Base-by-base conservation (phyloP, 305 asterid genomes). In the Fraxinus angustifolia region DNA sequence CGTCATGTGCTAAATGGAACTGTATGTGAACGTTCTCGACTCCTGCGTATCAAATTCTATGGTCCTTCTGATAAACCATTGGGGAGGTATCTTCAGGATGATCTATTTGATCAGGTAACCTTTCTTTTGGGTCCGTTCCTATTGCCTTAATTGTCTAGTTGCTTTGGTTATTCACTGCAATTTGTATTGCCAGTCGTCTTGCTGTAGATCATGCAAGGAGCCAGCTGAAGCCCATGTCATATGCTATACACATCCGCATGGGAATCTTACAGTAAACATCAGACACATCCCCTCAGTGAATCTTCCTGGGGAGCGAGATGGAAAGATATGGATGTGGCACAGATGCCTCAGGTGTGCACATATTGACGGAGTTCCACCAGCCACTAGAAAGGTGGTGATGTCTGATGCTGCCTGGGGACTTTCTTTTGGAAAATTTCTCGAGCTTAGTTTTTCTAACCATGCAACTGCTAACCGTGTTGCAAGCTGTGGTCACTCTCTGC, bases 281-380 rank as follows among this genome's bases (percentile, higher is more conserved):
- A 88, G 86, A 79, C 90, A 87, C 10, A 84, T 93, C 72, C 91
- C 92, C 34, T 86, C 92, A 11, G 88, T 82, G 79, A 91, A 86
- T 86, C 97, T 96, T 85, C 97, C 96, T 38, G 98, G 98, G 42
- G 97, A 90, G 83, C 85, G 85, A 35, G 98, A 94, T 82, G 95
- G 97, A 78, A 96, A 91, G 91, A 94, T 96, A 83, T 96, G 98
- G 99, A 96, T 96, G 99, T 96, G 99, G 99, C 99, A 96, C 78
- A 85, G 98, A 82, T 96, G 99, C 90, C 94, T 96, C 77, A 90
- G 82, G 87, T 96, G 98, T 79, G 84, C 80, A 30, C 91, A 83
- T 31, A 68, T 82, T 14, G 91, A 88, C 10, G 98, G 98, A 75
- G 92, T 91, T 78, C 98, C 99, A 31, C 98, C 98, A n/a, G 96